These are phyloP conservation scores for Cytidiella melzeri DNA, from an alignment of 768 basidiomycete species.

Conservation along the genomic window DNA sequence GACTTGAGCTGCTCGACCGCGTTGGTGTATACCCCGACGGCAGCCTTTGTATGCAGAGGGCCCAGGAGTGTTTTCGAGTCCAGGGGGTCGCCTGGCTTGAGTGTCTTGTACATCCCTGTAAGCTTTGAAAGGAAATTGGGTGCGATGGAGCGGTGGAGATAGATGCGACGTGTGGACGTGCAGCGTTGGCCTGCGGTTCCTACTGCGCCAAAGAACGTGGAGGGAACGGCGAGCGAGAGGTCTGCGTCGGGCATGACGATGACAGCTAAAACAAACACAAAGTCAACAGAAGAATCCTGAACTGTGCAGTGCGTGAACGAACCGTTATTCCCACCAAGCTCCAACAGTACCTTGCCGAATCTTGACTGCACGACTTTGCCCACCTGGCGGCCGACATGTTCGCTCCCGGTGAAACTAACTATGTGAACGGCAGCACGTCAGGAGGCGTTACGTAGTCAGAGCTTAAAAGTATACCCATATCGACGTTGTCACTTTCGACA, in stretches of 20 bases:
- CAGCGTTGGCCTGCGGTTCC: constrained; percentile 76
- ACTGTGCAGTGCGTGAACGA: constrained; percentile 14
- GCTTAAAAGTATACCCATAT: constrained; percentile 52
- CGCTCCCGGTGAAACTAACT: constrained; percentile 97
- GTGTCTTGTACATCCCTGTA: constrained; percentile 60
- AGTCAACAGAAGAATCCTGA: neutral
- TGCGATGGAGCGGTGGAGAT: constrained; percentile 80
- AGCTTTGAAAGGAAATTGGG: constrained; percentile 70
- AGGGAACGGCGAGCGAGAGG: constrained; percentile 79
- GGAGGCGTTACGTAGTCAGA: neutral
- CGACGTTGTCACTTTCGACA: constrained; percentile 66
- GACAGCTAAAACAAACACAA: constrained; percentile 47
- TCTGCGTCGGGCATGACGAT: constrained; percentile 94
- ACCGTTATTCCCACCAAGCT: constrained; percentile 97
- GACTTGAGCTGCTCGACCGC: constrained; percentile 57
- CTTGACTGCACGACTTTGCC: constrained; percentile 80
- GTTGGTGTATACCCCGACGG: constrained; percentile 56
- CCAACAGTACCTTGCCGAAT: constrained; percentile 87
- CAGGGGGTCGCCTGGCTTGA: constrained; percentile 85
- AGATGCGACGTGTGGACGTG: constrained; percentile 88
- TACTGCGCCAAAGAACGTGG: constrained; percentile 91
- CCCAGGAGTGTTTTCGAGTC: constrained; percentile 69
- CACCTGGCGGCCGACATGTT: constrained; percentile 81
- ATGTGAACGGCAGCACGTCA: neutral
- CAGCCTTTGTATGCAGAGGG: constrained; percentile 72